Evolutionary conservation across 2,329 filamentous ascomycete species (phyloP).

Genomic region (Cytospora schulzeri): DNA sequence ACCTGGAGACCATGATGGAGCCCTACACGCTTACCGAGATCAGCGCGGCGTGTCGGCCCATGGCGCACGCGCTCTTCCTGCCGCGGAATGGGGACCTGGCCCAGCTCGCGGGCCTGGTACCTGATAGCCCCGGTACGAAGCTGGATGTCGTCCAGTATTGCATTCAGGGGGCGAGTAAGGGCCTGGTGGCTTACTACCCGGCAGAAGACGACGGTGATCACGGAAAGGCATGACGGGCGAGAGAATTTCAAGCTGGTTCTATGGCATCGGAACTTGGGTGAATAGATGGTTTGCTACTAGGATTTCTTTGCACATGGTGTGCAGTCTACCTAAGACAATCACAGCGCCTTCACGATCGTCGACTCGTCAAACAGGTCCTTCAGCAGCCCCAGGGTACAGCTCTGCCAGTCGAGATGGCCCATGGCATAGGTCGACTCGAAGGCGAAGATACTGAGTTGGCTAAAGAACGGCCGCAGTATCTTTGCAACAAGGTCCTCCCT

Average conservation of each 20-base stretch:
- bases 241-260: background rate
- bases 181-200: conserved; percentile 65
- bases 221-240: background rate
- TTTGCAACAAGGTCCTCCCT: conserved; percentile 72
- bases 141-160: conserved; percentile 87
- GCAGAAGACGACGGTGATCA: conserved; percentile 25
- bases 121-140: conserved; percentile 48
- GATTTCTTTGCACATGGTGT: background rate
- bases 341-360: conserved; percentile 64
- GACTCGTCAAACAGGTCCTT: conserved; percentile 80
- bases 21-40: conserved; percentile 75
- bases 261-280: background rate
- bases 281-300: conserved; percentile 4
- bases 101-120: conserved; percentile 68
- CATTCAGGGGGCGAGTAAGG: conserved; percentile 86
- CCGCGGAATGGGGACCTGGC: conserved; percentile 82
- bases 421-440: conserved; percentile 94
- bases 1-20: conserved; percentile 89
- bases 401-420: conserved; percentile 66
- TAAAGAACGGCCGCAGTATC: conserved; percentile 85
- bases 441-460: conserved; percentile 85
- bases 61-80: conserved; percentile 74
- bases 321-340: conserved; percentile 25
- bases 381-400: conserved; percentile 65
- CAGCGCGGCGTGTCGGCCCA: conserved; percentile 60